Evolutionary conservation across 306 rosid species (phyloP), one percentile per base, ranked within the genome.

Genomic region (Datisca glomerata): DNA sequence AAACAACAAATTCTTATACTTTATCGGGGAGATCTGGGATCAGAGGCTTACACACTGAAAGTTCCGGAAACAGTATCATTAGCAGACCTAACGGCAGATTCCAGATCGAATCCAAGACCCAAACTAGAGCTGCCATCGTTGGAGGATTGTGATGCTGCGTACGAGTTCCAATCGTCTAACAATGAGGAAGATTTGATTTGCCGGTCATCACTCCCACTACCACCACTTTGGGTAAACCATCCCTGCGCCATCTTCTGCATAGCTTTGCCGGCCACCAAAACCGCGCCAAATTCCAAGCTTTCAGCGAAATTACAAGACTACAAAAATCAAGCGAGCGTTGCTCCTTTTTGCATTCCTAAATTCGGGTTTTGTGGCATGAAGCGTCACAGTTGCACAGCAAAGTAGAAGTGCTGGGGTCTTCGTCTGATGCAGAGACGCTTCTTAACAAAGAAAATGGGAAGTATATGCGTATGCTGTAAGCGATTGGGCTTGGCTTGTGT

Each of bases 231-330:
- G 27, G 86, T 61, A 47, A 86, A 81, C 96, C 96, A 86, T 21
- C 73, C 92, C 65, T 81, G 83, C 15, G 89, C 86, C 94, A 75
- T 78, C 37, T 68, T 68, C 71, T 71, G 95, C 95, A 87, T 79
- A 17, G 45, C n/a, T 38, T 18, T 24, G 22, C 34, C 34, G 24
- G 47, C 28, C 28, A 19, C 57, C 45, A 59, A 55, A 55, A 44
- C 29, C 44, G 9, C 18, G 18, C 36, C 1, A 31, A 21, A 43
- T 16, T 19, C 17, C 4, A 28, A 35, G 4, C 24, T 8, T n/a
- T n/a, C 8, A 29, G n/a, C n/a, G 10, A 29, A 29, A 1, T 29
- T 29, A 29, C 35, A 4, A 1, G 35, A 29, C 12, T 29, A 29
- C 34, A 29, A 29, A 1, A 29, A 29, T 29, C 34, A 29, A 29